Conservation (phyloP, 1,284 basidiomycete species). For the Porogramme epimiltina region DNA sequence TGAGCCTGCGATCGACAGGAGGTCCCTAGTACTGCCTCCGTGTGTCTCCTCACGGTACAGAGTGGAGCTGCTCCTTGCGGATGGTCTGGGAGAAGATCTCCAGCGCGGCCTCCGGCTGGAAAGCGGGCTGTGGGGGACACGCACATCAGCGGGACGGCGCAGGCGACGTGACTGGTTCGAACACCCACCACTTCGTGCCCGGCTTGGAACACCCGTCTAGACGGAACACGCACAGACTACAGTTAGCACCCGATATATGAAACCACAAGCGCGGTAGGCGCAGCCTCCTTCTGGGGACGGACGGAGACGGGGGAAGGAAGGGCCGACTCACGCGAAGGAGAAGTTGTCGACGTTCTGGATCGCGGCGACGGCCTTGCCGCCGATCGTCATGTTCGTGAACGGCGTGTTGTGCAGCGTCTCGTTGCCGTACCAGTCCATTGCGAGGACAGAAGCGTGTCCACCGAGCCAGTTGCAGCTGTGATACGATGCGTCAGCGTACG, state of each 20-base stretch:
- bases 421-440: constrained; percentile 68
- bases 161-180: neutral
- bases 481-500: neutral
- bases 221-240: neutral
- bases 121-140: constrained; percentile 47
- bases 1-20: too few species aligned
- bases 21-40: too few species aligned
- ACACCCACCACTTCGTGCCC: constrained; percentile 61
- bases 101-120: constrained; percentile 56
- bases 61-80: constrained; percentile 53
- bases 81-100: constrained; percentile 61
- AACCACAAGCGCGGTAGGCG: neutral
- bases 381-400: constrained; percentile 58
- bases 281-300: too few species aligned
- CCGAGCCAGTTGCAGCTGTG: constrained; percentile 67
- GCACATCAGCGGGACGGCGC: too few species aligned
- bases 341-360: constrained; percentile 66
- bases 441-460: constrained; percentile 51
- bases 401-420: constrained; percentile 46
- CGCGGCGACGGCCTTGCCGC: constrained; percentile 50
- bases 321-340: constrained; percentile 36
- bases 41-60: constrained; percentile 35
- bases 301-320: neutral
- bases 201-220: constrained; percentile 53
- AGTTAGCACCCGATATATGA: neutral